Percentiles rank a stretch among this genome's conserved stretches.
These are phyloP conservation scores for Bacterosira constricta DNA, from an alignment of 108 stramenopile species.

Conservation along the genomic window DNA sequence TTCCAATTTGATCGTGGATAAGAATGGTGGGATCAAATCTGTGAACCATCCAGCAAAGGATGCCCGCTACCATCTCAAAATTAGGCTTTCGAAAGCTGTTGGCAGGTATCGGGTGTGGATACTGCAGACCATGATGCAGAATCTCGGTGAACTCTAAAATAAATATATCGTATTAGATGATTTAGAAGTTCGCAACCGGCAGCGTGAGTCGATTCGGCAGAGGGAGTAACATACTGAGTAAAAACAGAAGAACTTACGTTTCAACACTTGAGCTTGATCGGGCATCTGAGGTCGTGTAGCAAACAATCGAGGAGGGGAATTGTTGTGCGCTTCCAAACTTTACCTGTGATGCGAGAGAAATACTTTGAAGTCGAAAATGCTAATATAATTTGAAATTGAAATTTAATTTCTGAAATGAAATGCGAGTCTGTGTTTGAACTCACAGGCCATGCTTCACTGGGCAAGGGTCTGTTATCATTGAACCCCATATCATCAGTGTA, in stretches of 20 bases:
- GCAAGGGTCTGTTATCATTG: too few species aligned
- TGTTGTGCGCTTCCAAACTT: neutral
- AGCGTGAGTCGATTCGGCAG: neutral
- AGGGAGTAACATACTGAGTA: neutral
- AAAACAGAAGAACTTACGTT: neutral
- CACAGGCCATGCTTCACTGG: neutral
- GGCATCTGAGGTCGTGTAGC: neutral
- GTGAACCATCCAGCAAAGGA: conserved; percentile 82
- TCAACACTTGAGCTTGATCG: neutral
- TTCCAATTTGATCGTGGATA: conserved; percentile 63
- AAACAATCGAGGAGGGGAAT: neutral
- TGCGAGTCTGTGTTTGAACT: neutral
- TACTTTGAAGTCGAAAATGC: too few species aligned
- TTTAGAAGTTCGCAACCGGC: too few species aligned
- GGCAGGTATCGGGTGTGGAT: conserved; percentile 66
- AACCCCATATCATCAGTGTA: too few species aligned
- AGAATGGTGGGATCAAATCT: conserved; percentile 70
- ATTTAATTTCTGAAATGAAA: neutral
- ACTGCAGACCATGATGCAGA: conserved; percentile 77
- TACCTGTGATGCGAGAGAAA: too few species aligned
- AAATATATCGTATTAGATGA: neutral
- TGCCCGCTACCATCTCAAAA: conserved; percentile 77
- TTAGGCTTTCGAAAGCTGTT: conserved; percentile 81
- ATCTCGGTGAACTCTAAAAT: conserved; percentile 67
- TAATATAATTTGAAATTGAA: too few species aligned